A percentile compares a stretch with the other conserved stretches of the same genome.
These are phyloP conservation scores for Chlamydomonas sp. DNA, from an alignment of 139 green algal species.

Conservation along the genomic window DNA sequence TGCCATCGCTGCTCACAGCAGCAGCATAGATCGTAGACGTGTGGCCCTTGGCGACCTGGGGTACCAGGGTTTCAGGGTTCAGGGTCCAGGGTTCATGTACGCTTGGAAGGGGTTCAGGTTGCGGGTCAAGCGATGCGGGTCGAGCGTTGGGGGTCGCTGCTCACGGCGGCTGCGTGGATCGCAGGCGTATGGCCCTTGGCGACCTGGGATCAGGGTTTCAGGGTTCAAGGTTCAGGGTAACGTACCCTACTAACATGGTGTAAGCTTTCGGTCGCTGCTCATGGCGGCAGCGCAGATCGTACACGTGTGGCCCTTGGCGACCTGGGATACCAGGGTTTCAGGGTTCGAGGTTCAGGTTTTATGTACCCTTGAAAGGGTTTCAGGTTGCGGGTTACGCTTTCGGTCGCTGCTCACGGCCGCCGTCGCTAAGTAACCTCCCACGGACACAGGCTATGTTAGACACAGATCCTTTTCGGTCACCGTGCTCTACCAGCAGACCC, in stretches of 20 bases:
- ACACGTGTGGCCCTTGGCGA: constrained; percentile 24
- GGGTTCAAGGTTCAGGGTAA: constrained; percentile 18
- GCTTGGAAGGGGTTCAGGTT: too few relatives aligned
- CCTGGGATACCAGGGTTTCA: too few relatives aligned
- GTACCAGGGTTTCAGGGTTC: constrained; percentile 21
- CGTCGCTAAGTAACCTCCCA: too few relatives aligned
- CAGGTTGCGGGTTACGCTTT: too few relatives aligned
- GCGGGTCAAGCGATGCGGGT: too few relatives aligned
- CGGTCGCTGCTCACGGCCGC: constrained; percentile 7
- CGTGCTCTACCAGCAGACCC: too few relatives aligned
- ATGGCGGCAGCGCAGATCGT: constrained; percentile 29
- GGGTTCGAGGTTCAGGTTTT: too few relatives aligned
- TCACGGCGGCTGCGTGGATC: constrained; percentile 19
- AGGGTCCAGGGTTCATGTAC: too few relatives aligned
- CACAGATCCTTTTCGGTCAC: too few relatives aligned
- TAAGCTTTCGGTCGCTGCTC: constrained; percentile 26
- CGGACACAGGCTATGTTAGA: too few relatives aligned
- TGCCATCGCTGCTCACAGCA: constrained; percentile 5
- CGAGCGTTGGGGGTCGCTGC: constrained; percentile 27
- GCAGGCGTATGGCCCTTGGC: constrained; percentile 23
- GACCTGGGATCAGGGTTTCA: constrained; percentile 22
- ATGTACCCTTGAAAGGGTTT: too few relatives aligned
- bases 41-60: constrained; percentile 20
- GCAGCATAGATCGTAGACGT: constrained; percentile 37
- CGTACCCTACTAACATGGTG: too few relatives aligned